Conservation (phyloP, 768 basidiomycete species). For the Zangia roseola region DNA sequence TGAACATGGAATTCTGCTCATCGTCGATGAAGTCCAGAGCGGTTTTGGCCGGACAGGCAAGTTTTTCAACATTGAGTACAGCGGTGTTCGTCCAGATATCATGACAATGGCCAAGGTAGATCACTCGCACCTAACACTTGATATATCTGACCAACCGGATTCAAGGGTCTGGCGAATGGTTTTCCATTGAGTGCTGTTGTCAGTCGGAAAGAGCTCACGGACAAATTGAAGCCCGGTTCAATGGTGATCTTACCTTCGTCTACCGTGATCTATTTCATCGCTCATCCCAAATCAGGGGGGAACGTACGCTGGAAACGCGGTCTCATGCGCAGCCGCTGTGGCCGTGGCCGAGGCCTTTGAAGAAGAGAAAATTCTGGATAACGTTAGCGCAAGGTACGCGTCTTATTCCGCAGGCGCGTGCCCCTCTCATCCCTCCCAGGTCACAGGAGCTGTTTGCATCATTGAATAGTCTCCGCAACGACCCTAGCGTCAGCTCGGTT, state of each 20-base stretch:
- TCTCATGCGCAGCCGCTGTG: constrained; percentile 87
- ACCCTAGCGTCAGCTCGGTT: constrained; percentile 48
- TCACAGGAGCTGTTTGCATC: constrained; percentile 69
- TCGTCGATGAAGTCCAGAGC: constrained; percentile 85
- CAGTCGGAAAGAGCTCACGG: constrained; percentile 77
- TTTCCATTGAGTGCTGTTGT: constrained; percentile 91
- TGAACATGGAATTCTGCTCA: constrained; percentile 78
- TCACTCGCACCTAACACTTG: background rate
- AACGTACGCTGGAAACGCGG: constrained; percentile 90
- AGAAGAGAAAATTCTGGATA: constrained; percentile 79
- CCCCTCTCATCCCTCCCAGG: constrained; percentile 33
- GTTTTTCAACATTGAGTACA: constrained; percentile 79
- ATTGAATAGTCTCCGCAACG: constrained; percentile 56
- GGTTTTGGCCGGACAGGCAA: constrained; percentile 89
- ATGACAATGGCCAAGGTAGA: constrained; percentile 83
- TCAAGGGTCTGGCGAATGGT: constrained; percentile 81
- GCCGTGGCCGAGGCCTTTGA: constrained; percentile 77
- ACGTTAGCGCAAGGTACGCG: constrained; percentile 67
- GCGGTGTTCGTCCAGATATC: constrained; percentile 85
- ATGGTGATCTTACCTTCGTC: constrained; percentile 48
- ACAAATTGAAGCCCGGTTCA: constrained; percentile 73
- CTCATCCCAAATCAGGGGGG: constrained; percentile 54
- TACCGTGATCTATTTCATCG: background rate
- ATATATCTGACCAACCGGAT: constrained; percentile 4
- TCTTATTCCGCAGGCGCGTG: background rate